These are phyloP conservation scores for Babesia bigemina DNA, from an alignment of 169 alveolate genomes.

Conservation along the genomic window DNA sequence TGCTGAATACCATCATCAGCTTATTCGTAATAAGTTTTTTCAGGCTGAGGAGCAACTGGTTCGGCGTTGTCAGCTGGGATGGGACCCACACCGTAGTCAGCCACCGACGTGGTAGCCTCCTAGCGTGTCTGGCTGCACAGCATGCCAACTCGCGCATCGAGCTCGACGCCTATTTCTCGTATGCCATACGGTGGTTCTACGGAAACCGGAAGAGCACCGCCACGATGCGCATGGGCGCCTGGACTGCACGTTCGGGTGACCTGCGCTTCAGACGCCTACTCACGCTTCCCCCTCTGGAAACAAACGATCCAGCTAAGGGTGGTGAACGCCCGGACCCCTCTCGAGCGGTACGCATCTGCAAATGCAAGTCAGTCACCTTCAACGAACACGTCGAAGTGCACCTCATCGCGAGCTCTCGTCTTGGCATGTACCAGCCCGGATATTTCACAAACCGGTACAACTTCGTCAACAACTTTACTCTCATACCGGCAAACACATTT, in stretches of 20 bases:
- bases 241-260: not conserved
- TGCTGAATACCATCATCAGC: slow-evolving; percentile 1
- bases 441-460: slow-evolving; percentile 24
- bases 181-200: not conserved
- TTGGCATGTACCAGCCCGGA: slow-evolving; percentile 1
- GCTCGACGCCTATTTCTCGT: not conserved
- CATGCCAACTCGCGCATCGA: slow-evolving; percentile 13
- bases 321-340: not conserved
- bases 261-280: not conserved
- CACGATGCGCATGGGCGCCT: not conserved
- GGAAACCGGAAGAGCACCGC: not conserved
- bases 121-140: slow-evolving; percentile 1
- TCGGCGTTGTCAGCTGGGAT: slow-evolving; percentile 16
- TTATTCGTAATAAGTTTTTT: slow-evolving; percentile 12
- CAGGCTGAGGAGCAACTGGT: slow-evolving; percentile 8
- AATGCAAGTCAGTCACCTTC: slow-evolving; percentile 43
- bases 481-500: slow-evolving; percentile 29
- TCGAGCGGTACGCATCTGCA: not conserved
- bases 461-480: slow-evolving; percentile 20
- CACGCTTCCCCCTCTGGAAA: not conserved
- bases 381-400: slow-evolving; percentile 56
- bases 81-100: slow-evolving; percentile 2
- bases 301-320: not conserved
- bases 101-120: not conserved
- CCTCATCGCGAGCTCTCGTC: slow-evolving; percentile 27